Evolutionary conservation across 306 rosid species (phyloP).

Genomic region (Corylus avellana): DNA sequence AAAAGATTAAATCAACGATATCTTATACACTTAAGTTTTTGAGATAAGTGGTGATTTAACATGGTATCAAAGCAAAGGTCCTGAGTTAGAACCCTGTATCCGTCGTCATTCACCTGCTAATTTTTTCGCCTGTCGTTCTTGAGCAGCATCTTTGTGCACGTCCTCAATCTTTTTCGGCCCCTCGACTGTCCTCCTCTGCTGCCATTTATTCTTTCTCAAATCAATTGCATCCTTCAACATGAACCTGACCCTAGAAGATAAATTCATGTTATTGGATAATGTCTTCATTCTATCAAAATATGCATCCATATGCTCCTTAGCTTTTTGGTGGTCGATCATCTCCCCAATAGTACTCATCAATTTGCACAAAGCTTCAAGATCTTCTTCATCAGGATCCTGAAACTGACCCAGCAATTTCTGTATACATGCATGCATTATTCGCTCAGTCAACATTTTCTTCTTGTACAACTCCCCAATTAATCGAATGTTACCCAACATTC

Average conservation of each 20-base stretch:
- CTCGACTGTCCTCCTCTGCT: constrained; percentile 86
- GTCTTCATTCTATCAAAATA: constrained; percentile 70
- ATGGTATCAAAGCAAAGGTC: no score
- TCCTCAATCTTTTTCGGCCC: constrained; percentile 98
- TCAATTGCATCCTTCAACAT: constrained; percentile 91
- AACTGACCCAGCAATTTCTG: constrained; percentile 73
- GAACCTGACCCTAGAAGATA: constrained; percentile 93
- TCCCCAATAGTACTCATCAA: constrained; percentile 98
- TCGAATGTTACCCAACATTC: constrained; percentile 95
- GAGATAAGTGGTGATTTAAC: no score
- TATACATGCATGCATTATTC: constrained; percentile 94
- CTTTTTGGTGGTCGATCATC: constrained; percentile 88
- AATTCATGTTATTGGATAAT: constrained; percentile 72
- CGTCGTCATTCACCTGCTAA: background rate
- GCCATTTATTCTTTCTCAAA: constrained; percentile 90
- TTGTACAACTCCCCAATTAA: constrained; percentile 93
- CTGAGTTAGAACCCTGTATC: no score
- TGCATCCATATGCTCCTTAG: constrained; percentile 82
- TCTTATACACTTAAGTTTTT: no score
- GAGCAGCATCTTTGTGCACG: constrained; percentile 95
- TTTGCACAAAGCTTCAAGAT: constrained; percentile 43
- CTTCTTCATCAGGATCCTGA: constrained; percentile 86
- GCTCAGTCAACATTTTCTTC: constrained; percentile 93
- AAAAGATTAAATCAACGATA: no score
- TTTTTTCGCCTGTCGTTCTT: constrained; percentile 66